Conservation (phyloP, 139 green algal species). For the Micractinium sp. region DNA sequence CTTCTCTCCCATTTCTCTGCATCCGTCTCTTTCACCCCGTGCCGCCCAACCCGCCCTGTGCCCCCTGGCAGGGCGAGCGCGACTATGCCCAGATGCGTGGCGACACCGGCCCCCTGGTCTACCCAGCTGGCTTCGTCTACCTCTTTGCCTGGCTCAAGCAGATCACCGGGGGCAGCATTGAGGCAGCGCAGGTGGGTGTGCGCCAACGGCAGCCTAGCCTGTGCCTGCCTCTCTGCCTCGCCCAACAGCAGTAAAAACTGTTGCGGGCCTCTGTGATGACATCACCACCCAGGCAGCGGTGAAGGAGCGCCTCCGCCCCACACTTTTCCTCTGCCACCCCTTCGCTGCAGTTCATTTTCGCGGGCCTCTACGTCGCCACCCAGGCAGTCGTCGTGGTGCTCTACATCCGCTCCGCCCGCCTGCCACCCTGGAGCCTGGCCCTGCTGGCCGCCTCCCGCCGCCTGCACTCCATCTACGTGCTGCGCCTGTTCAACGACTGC, state of each 20-base stretch:
- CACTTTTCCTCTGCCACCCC: neutral
- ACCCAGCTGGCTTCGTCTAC: constrained; percentile 88
- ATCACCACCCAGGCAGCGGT: constrained; percentile 42
- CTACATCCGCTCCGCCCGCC: constrained; percentile 53
- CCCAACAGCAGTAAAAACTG: constrained; percentile 64
- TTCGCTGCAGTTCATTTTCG: constrained; percentile 61
- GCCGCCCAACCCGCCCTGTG: no score
- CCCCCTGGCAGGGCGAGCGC: constrained; percentile 63
- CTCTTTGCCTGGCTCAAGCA: constrained; percentile 67
- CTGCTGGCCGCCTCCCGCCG: constrained; percentile 84
- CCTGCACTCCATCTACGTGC: constrained; percentile 86
- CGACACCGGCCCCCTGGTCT: constrained; percentile 86
- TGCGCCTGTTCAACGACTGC: constrained; percentile 92
- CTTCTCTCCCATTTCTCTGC: neutral
- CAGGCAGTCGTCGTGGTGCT: constrained; percentile 67
- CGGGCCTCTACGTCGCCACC: constrained; percentile 74
- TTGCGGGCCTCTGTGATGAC: no score
- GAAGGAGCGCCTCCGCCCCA: neutral
- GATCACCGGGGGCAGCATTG: constrained; percentile 63
- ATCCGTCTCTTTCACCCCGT: no score
- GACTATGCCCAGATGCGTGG: constrained; percentile 81
- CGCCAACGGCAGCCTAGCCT: constrained; percentile 1
- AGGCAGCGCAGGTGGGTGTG: constrained; percentile 40
- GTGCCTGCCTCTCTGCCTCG: constrained; percentile 76
- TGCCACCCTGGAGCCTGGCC: constrained; percentile 76